Evolutionary conservation across 192 early-diverging fungal genomes (phyloP).

Genomic region (Spizellomyces sp.): DNA sequence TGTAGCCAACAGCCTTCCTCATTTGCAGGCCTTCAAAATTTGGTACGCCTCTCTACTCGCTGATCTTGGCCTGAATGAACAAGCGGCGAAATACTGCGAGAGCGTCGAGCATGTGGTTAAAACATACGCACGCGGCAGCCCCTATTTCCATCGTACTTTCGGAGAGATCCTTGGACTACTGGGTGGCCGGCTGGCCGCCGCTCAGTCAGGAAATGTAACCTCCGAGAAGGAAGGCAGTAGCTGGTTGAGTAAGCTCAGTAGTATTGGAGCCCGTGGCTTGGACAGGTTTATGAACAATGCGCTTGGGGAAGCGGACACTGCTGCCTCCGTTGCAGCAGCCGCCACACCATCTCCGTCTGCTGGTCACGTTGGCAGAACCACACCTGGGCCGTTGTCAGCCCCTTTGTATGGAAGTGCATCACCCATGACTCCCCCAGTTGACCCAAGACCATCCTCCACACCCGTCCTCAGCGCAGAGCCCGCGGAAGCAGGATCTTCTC

Average conservation of each 20-base stretch:
- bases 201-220: slow-evolving; percentile 19
- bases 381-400: background rate
- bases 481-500: background rate
- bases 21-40: slow-evolving; percentile 90
- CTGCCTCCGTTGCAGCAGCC: background rate
- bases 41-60: slow-evolving; percentile 77
- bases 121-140: slow-evolving; percentile 71
- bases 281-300: slow-evolving; percentile 68
- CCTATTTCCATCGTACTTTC: slow-evolving; percentile 76
- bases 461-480: background rate
- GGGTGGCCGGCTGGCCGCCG: slow-evolving; percentile 56
- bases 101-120: slow-evolving; percentile 73
- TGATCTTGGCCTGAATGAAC: slow-evolving; percentile 74
- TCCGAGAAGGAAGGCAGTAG: slow-evolving; percentile 35
- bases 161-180: slow-evolving; percentile 72
- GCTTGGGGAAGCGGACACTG: slow-evolving; percentile 43
- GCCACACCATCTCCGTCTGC: background rate
- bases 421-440: background rate
- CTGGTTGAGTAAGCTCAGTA: slow-evolving; percentile 48
- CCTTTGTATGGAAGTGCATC: background rate
- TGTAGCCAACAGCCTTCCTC: slow-evolving; percentile 67
- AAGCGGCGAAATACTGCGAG: slow-evolving; percentile 79
- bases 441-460: background rate
- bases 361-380: background rate
- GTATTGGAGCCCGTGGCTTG: slow-evolving; percentile 61